Evolutionary conservation across 225 moss, liverwort and hornwort species (phyloP), one percentile per base, ranked within the genome.

Genomic region (Straminergon stramineum): DNA sequence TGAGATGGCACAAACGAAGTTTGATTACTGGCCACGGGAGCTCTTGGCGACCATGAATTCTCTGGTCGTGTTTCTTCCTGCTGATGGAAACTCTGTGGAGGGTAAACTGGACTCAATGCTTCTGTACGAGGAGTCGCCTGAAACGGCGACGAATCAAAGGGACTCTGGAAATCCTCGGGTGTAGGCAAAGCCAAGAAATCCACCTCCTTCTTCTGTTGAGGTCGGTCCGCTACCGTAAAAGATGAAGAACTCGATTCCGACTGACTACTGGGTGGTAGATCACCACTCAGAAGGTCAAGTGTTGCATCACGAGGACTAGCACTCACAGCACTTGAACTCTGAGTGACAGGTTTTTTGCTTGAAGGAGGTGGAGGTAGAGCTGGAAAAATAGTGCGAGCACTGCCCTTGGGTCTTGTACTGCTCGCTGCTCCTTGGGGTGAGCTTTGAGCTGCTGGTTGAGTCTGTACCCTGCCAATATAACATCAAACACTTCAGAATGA

Each of bases 211-310:
- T 90, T 91, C 48, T 87, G 63, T 58, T 83, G 92, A 78, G 89
- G 89, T 67, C 82, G 89, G 73, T 88, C 89, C 74, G 87, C 70
- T 84, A 79, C 83, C 52, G 69, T 57, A 51, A 86, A 57, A 55
- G 92, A 82, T 79, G 95, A 68, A 79, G 95, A 84, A 84, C 89
- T 91, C 68, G 89, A 63, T 73, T 91, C 78, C 23, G 95, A 60
- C 53, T 92, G 92, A 80, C 91, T 92, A 48, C 74, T 81, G 89
- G 80, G 90, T 79, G 88, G 93, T 77, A 64, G 88, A 86, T 98
- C 98, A 75, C 98, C 97, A 90, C 98, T 98, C 51, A 98, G 90
- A 79, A 98, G 93, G 92, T 98, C 98, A 67, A 96, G 86, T 68
- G 93, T 84, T 92, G 95, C 76, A 83, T 90, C 93, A 74, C 92